A percentile compares a stretch with the other conserved stretches of the same genome.
Evolutionary conservation across 1,284 basidiomycete species (phyloP).

Genomic region (Golubevia sp.): DNA sequence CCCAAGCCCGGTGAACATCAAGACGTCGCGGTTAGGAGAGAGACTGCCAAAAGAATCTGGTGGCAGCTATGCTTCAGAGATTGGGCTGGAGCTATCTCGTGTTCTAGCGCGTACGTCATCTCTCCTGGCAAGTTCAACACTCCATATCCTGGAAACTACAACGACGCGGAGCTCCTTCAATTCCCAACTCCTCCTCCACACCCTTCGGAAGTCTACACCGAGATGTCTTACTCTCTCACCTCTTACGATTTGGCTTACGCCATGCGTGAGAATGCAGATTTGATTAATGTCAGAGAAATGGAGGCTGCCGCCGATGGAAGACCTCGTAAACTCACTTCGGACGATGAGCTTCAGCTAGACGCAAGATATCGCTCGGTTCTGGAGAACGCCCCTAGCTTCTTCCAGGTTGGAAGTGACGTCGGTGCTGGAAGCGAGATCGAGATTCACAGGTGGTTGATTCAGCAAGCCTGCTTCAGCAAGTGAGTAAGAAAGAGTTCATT

Average conservation of each 20-base stretch:
- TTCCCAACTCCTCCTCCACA: conserved; percentile 28
- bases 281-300: conserved; percentile 26
- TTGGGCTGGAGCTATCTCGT: conserved; percentile 31
- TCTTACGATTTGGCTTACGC: conserved; percentile 36
- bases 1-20: conserved; percentile 26
- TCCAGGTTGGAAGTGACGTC: conserved; percentile 39
- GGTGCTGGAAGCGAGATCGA: conserved; percentile 32
- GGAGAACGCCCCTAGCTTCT: conserved; percentile 36
- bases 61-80: conserved; percentile 48
- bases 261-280: conserved; percentile 36
- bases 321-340: conserved; percentile 23
- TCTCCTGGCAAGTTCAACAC: conserved; percentile 51
- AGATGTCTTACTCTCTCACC: conserved; percentile 44
- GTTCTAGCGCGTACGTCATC: conserved; percentile 32
- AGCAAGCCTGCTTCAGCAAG: conserved; percentile 52
- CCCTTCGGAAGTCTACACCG: conserved; percentile 38
- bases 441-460: conserved; percentile 52
- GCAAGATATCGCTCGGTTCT: conserved; percentile 33
- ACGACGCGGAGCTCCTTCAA: conserved; percentile 43
- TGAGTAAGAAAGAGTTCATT: background rate
- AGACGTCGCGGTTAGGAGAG: conserved; percentile 32
- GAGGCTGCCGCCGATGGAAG: conserved; percentile 20
- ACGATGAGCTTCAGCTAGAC: conserved; percentile 28
- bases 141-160: conserved; percentile 52
- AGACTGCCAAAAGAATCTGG: conserved; percentile 55